Conservation (phyloP, 2,329 filamentous ascomycete species). For the Pseudogymnoascus sp. region DNA sequence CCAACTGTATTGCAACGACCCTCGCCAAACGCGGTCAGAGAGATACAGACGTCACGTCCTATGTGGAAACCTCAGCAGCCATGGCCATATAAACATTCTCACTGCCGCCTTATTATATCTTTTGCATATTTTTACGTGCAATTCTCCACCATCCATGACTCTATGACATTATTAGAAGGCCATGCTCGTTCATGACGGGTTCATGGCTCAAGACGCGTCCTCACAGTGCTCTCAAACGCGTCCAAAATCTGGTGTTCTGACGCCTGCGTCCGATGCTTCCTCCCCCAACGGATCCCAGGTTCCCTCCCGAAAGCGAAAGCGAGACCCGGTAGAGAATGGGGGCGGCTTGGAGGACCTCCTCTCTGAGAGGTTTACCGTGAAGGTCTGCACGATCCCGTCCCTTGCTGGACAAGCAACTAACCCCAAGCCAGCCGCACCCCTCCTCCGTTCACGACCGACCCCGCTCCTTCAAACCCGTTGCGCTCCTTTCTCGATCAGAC, state of each 20-base stretch:
- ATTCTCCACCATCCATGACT: conserved; percentile 22
- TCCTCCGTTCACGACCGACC: conserved; percentile 45
- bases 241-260: conserved; percentile 23
- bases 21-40: background rate
- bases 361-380: conserved; percentile 28
- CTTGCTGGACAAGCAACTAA: conserved; percentile 18
- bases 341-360: conserved; percentile 27
- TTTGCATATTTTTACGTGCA: conserved; percentile 10
- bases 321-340: conserved; percentile 19
- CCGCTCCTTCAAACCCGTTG: conserved; percentile 49
- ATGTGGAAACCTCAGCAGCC: background rate
- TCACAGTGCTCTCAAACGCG: conserved; percentile 18
- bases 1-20: conserved; percentile 1
- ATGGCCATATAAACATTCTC: background rate
- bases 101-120: background rate
- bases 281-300: conserved; percentile 16
- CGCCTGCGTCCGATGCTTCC: conserved; percentile 24
- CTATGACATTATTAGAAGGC: conserved; percentile 26
- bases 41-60: background rate
- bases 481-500: conserved; percentile 54
- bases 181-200: conserved; percentile 27
- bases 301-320: conserved; percentile 29
- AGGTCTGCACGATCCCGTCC: conserved; percentile 21
- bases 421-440: conserved; percentile 44
- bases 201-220: conserved; percentile 25